Conservation (phyloP, 768 basidiomycete genomes). For the Pulveroboletus sp. region DNA sequence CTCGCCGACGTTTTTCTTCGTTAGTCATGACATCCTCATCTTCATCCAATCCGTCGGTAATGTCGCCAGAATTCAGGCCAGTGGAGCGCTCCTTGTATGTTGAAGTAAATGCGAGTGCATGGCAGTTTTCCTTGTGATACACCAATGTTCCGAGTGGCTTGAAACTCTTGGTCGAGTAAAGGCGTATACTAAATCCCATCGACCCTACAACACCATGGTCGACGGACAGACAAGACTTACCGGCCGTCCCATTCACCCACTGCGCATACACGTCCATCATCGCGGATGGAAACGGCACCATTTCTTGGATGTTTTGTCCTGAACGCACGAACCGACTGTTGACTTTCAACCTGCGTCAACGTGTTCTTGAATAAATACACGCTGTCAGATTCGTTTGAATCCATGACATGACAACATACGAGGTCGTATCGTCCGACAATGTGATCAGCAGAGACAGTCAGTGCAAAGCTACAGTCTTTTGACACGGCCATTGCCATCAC, state of each 20-base stretch:
- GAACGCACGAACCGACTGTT: constrained; percentile 31
- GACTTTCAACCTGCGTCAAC: constrained; percentile 12
- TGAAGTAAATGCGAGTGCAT: constrained; percentile 69
- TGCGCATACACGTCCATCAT: constrained; percentile 78
- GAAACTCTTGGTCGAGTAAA: constrained; percentile 78
- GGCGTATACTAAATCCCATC: constrained; percentile 54
- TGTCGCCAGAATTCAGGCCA: constrained; percentile 1
- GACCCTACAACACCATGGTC: neutral
- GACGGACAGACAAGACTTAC: constrained; percentile 44
- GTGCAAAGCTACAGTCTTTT: constrained; percentile 51
- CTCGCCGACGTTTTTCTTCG: constrained; percentile 43
- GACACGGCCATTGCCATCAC: constrained; percentile 89
- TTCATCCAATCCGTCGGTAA: constrained; percentile 33
- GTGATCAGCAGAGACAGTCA: constrained; percentile 88
- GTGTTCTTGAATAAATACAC: constrained; percentile 1
- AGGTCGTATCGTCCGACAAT: constrained; percentile 62
- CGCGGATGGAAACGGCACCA: constrained; percentile 67
- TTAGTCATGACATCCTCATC: constrained; percentile 43
- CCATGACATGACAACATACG: constrained; percentile 32
- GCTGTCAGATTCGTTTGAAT: neutral
- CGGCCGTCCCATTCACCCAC: constrained; percentile 94
- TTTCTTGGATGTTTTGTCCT: constrained; percentile 83
- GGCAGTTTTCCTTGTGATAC: constrained; percentile 79
- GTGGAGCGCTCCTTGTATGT: constrained; percentile 4
- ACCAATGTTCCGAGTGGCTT: constrained; percentile 81